These are phyloP conservation scores for Penicillium silybi DNA, from an alignment of 495 filamentous ascomycete genomes.

Conservation along the genomic window DNA sequence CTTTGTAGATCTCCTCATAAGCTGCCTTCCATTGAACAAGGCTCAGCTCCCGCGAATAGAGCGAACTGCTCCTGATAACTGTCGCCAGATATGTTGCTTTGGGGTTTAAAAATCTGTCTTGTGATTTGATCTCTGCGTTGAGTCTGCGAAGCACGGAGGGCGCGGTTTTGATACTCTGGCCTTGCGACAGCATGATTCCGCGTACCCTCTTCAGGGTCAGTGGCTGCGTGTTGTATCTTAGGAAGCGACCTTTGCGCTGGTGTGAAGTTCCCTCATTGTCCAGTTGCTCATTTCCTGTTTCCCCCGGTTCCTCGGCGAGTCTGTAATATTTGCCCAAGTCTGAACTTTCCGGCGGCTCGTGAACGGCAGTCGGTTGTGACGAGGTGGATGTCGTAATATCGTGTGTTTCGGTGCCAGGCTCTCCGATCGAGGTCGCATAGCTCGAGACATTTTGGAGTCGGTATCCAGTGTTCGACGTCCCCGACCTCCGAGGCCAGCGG, in stretches of 20 bases:
- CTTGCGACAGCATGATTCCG: background rate
- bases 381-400: background rate
- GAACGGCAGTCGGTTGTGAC: background rate
- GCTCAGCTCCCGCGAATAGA: conserved; percentile 19
- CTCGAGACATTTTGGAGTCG: conserved; percentile 16
- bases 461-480: conserved; percentile 11
- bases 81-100: conserved; percentile 16
- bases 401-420: background rate
- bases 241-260: background rate
- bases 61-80: conserved; percentile 15
- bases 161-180: background rate
- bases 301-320: background rate
- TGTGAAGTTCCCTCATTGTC: background rate
- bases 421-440: background rate
- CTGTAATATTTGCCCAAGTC: background rate
- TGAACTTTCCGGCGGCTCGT: background rate
- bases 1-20: conserved; percentile 24
- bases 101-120: conserved; percentile 16
- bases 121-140: conserved; percentile 13
- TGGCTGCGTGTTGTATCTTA: background rate
- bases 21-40: conserved; percentile 24
- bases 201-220: background rate
- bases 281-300: background rate
- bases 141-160: conserved; percentile 7
- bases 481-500: conserved; percentile 21